Evolutionary conservation across 2,329 filamentous ascomycete species (phyloP).

Genomic region (Cercospora sp.): DNA sequence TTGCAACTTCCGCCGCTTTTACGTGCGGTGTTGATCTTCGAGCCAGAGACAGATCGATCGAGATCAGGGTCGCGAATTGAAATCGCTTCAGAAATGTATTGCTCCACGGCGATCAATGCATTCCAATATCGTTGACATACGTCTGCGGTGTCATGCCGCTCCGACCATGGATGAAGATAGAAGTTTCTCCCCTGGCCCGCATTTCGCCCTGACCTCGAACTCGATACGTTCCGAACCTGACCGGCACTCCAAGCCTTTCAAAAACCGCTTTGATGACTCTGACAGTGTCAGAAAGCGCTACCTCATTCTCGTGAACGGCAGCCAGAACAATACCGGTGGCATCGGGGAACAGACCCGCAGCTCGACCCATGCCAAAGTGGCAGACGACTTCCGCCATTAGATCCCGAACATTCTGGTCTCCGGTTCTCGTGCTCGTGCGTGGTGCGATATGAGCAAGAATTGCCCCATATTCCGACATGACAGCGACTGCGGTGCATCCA

Average conservation of each 20-base stretch:
- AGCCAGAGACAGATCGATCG: too few species aligned
- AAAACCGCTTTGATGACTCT: neutral
- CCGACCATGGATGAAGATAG: neutral
- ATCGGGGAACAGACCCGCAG: neutral
- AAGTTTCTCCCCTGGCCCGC: conserved; percentile 2
- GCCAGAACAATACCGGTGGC: neutral
- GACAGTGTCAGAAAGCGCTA: conserved; percentile 3
- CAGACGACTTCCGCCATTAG: neutral
- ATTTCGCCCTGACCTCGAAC: neutral
- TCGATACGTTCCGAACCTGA: neutral
- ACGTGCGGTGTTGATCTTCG: too few species aligned
- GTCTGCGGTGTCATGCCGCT: neutral
- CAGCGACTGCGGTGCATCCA: conserved; percentile 1
- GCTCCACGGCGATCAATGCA: neutral
- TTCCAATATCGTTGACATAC: neutral
- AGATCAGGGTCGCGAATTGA: too few species aligned
- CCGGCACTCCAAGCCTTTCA: neutral
- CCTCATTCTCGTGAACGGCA: neutral
- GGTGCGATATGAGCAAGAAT: conserved; percentile 9
- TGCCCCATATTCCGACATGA: neutral
- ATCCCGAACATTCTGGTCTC: neutral
- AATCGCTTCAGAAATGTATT: too few species aligned
- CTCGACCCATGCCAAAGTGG: neutral
- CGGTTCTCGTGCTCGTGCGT: neutral
- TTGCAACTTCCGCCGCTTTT: too few species aligned